Conservation (phyloP, 2,329 filamentous ascomycete genomes). For the Fusarium pseudonygamai region DNA sequence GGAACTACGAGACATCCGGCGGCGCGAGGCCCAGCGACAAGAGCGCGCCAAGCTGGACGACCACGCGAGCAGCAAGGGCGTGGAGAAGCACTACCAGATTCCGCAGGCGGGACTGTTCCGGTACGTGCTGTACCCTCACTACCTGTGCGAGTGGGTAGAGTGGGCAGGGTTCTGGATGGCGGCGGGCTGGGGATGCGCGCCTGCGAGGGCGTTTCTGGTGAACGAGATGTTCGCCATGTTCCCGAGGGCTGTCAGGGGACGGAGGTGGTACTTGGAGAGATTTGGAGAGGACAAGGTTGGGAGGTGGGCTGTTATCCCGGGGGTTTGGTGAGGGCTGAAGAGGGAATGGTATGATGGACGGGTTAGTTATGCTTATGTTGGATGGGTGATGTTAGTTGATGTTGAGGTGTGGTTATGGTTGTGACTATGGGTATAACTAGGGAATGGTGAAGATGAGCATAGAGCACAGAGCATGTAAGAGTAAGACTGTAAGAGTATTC, state of each 20-base stretch:
- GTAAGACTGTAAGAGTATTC: not conserved
- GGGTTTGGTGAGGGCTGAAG: slow-evolving; percentile 58
- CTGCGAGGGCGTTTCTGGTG: slow-evolving; percentile 82
- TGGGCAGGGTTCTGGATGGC: slow-evolving; percentile 91
- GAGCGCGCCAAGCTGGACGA: slow-evolving; percentile 47
- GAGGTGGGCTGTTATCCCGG: slow-evolving; percentile 76
- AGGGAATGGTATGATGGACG: not conserved
- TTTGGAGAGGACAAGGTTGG: slow-evolving; percentile 88
- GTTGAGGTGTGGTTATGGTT: not conserved
- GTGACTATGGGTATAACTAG: not conserved
- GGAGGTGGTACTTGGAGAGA: slow-evolving; percentile 84
- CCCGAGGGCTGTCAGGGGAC: slow-evolving; percentile 82
- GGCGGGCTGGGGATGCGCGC: slow-evolving; percentile 72
- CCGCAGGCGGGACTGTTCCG: slow-evolving; percentile 85
- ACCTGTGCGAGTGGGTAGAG: slow-evolving; percentile 96
- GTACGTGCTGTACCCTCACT: slow-evolving; percentile 89
- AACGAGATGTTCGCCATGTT: slow-evolving; percentile 94
- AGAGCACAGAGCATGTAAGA: not conserved
- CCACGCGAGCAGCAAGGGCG: not conserved
- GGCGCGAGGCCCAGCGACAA: slow-evolving; percentile 71
- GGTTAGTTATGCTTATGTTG: slow-evolving; percentile 1
- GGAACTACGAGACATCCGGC: slow-evolving; percentile 85
- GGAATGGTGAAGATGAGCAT: not conserved
- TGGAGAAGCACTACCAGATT: slow-evolving; percentile 85
- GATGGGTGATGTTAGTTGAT: slow-evolving; percentile 8